phyloP scores from a whole-genome alignment of 202 grass and related monocot genomes.

The Panicum virgatum region DNA sequence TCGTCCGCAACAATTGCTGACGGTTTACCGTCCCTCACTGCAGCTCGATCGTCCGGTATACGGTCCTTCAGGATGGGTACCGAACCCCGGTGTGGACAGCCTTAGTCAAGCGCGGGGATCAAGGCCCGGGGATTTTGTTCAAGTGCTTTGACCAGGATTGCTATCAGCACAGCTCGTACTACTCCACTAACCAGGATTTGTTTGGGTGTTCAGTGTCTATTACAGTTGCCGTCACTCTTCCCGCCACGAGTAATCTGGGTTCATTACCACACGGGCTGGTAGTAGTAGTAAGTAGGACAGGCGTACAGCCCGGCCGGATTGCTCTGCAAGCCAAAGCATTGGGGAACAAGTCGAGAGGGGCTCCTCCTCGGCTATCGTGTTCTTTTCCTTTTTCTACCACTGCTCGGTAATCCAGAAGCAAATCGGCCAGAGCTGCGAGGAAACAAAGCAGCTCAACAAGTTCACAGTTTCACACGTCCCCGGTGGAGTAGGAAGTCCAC shows the following conservation, averaged over 20 bases:
- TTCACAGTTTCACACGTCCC: slow-evolving; percentile 38
- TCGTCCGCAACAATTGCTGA: too few species aligned
- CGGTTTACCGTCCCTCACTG: too few species aligned
- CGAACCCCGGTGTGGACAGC: too few species aligned
- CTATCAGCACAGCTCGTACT: background rate
- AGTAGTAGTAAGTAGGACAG: too few species aligned
- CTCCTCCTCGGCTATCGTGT: background rate
- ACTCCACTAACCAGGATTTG: background rate
- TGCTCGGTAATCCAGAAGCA: slow-evolving; percentile 33
- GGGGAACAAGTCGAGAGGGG: too few species aligned
- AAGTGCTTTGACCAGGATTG: slow-evolving; percentile 7
- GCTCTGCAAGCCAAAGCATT: slow-evolving; percentile 34
- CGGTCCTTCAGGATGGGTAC: too few species aligned
- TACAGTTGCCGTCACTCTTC: background rate
- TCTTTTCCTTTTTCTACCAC: background rate
- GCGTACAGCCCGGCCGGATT: slow-evolving; percentile 21
- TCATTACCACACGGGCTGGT: background rate
- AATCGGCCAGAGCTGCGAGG: slow-evolving; percentile 34
- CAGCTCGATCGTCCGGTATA: too few species aligned
- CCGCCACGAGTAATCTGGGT: background rate
- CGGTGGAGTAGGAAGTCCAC: slow-evolving; percentile 34
- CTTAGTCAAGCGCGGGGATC: slow-evolving; percentile 34
- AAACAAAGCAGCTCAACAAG: too few species aligned
- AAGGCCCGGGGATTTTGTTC: background rate
- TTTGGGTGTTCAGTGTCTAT: background rate